phyloP scores from a whole-genome alignment of 805 yeast species.

The Komagataella pastoris region DNA sequence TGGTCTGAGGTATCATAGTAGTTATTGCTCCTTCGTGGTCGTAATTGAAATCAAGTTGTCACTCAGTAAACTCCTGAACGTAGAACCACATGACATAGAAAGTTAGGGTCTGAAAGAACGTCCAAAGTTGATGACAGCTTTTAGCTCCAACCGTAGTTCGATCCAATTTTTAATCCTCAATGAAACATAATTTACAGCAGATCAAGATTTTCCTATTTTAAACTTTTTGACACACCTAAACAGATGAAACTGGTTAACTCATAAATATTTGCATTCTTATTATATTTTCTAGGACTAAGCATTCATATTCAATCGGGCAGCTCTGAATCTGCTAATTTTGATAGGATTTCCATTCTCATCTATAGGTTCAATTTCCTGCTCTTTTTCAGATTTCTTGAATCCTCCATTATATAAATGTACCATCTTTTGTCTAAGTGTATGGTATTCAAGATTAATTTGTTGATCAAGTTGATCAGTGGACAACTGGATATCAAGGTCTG shows the following conservation, averaged over 20 bases:
- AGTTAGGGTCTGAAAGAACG: too few species aligned
- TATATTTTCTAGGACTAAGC: neutral
- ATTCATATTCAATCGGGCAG: slow-evolving; percentile 21
- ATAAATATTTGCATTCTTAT: neutral
- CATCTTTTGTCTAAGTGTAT: slow-evolving; percentile 34
- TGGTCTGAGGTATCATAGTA: too few species aligned
- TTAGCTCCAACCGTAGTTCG: too few species aligned
- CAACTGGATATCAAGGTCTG: slow-evolving; percentile 15
- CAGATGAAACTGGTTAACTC: neutral
- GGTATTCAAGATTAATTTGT: slow-evolving; percentile 42
- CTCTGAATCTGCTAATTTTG: slow-evolving; percentile 54
- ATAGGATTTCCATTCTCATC: slow-evolving; percentile 50
- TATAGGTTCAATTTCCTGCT: slow-evolving; percentile 50
- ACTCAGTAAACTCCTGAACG: too few species aligned
- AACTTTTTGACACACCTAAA: neutral
- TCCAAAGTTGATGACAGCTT: too few species aligned
- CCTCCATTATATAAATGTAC: slow-evolving; percentile 34
- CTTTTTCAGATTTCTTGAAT: slow-evolving; percentile 29
- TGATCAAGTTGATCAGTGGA: slow-evolving; percentile 24
- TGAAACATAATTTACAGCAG: neutral
- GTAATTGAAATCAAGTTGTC: too few species aligned
- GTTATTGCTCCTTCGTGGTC: too few species aligned
- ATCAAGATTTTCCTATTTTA: too few species aligned
- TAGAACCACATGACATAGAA: too few species aligned
- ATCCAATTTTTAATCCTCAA: too few species aligned